phyloP scores from a whole-genome alignment of 192 early-diverging fungal genomes.

The Backusella liffmaniae region DNA sequence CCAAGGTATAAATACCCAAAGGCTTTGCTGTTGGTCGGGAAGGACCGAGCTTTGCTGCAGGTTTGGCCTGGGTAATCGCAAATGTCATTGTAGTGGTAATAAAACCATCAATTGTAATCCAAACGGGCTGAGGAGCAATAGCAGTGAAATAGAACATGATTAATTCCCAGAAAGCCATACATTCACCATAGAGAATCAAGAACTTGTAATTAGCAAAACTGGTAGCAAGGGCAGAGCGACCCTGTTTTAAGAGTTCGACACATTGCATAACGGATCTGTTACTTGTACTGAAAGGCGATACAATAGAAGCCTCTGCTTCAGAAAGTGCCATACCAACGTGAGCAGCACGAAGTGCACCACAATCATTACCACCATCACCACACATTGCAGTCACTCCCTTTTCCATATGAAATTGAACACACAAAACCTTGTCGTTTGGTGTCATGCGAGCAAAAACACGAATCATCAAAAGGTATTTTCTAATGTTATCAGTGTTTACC shows the following conservation, averaged over 20 bases:
- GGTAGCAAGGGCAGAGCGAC: constrained; percentile 72
- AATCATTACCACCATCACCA: constrained; percentile 88
- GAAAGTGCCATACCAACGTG: constrained; percentile 81
- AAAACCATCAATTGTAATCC: constrained; percentile 72
- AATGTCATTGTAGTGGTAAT: constrained; percentile 62
- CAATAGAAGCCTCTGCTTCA: constrained; percentile 81
- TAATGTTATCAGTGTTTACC: constrained; percentile 37
- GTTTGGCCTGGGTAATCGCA: constrained; percentile 64
- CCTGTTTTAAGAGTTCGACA: constrained; percentile 73
- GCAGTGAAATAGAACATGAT: constrained; percentile 76
- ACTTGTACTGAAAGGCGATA: constrained; percentile 77
- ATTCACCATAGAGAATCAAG: constrained; percentile 72
- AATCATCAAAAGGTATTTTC: constrained; percentile 61
- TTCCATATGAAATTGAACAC: constrained; percentile 78
- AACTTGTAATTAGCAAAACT: constrained; percentile 79
- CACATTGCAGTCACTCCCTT: constrained; percentile 81
- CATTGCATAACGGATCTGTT: constrained; percentile 59
- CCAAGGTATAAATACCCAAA: constrained; percentile 67
- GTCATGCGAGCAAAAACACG: constrained; percentile 81
- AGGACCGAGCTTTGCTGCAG: constrained; percentile 54
- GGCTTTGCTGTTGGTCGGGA: constrained; percentile 75
- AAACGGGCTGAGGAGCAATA: constrained; percentile 65
- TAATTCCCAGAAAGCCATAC: constrained; percentile 65
- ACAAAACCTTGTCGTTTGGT: constrained; percentile 73
- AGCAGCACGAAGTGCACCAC: constrained; percentile 76